phyloP scores from a whole-genome alignment of 2,329 filamentous ascomycete genomes.

The Penicillium psychrosexuale region DNA sequence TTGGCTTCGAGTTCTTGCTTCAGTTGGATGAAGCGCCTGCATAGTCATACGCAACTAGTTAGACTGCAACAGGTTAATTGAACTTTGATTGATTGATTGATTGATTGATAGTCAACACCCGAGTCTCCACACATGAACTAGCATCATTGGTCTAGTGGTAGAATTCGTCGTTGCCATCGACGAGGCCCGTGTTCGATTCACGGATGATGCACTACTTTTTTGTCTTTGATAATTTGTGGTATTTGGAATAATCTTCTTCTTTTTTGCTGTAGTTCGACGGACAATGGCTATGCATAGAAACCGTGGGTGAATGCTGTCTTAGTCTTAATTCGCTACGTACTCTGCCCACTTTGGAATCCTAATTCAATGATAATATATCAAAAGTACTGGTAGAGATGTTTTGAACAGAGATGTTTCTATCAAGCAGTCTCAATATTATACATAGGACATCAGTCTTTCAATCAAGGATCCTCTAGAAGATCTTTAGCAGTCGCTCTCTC shows the following conservation, averaged over 20 bases:
- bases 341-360: not conserved
- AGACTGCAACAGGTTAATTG: too few relatives aligned
- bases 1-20: not conserved
- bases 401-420: not conserved
- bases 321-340: not conserved
- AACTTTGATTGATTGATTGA: too few relatives aligned
- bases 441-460: constrained; percentile 9
- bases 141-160: constrained; percentile 45
- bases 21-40: not conserved
- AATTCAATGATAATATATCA: not conserved
- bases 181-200: constrained; percentile 48
- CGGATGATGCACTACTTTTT: constrained; percentile 41
- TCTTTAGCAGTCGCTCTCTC: constrained; percentile 36
- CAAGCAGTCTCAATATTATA: not conserved
- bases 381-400: not conserved
- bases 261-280: too few relatives aligned
- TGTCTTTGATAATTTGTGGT: not conserved
- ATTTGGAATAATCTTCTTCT: not conserved
- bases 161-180: constrained; percentile 42
- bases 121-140: constrained; percentile 12
- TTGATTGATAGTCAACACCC: too few relatives aligned
- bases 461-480: constrained; percentile 37
- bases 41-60: too few relatives aligned
- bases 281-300: not conserved
- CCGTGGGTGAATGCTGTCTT: too few relatives aligned